phyloP scores from a whole-genome alignment of 164 flowering plant genomes.

The Amborella trichopoda region DNA sequence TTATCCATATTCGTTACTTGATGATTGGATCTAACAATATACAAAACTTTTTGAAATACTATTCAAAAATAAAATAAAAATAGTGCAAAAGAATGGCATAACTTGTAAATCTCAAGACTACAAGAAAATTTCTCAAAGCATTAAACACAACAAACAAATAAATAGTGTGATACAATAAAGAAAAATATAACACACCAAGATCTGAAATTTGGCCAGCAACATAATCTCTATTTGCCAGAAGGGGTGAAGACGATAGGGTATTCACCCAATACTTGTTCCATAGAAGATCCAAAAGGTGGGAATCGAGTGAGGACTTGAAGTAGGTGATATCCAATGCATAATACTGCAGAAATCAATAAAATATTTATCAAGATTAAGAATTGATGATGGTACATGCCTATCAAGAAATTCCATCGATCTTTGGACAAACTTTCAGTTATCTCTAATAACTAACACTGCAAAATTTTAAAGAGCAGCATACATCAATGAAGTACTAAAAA shows the following conservation, averaged over 20 bases:
- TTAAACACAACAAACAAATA: neutral
- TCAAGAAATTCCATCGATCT: too few species aligned
- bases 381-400: too few species aligned
- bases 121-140: too few species aligned
- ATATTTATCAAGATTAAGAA: neutral
- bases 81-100: too few species aligned
- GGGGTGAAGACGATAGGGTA: constrained; percentile 91
- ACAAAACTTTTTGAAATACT: too few species aligned
- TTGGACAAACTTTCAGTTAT: too few species aligned
- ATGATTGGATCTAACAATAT: too few species aligned
- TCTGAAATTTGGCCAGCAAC: constrained; percentile 99
- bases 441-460: too few species aligned
- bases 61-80: too few species aligned
- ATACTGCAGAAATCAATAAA: constrained; percentile 39
- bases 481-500: neutral
- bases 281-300: constrained; percentile 82
- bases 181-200: constrained; percentile 42
- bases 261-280: constrained; percentile 99
- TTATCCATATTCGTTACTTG: too few species aligned
- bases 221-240: constrained; percentile 91
- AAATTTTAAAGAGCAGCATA: neutral
- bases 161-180: neutral
- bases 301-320: constrained; percentile 92
- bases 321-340: constrained; percentile 92
- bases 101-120: too few species aligned